Evolutionary conservation across 176 grass and related monocot species (phyloP).

Genomic region (Rhynchospora breviuscula): DNA sequence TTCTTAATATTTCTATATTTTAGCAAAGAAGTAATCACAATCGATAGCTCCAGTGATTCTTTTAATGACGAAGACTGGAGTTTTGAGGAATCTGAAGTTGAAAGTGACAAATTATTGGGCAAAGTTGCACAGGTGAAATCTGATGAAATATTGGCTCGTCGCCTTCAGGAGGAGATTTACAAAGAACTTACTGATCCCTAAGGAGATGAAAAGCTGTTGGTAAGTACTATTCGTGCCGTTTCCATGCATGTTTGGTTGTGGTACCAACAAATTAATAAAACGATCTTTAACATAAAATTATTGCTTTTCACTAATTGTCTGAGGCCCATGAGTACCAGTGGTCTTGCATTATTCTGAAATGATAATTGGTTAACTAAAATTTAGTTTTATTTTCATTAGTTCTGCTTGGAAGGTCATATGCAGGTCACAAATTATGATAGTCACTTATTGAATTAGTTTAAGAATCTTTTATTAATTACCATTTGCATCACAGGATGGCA

Average conservation of each 20-base stretch:
- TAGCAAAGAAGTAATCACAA: not conserved
- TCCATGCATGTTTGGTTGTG: not conserved
- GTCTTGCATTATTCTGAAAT: no score
- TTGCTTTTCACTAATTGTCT: not conserved
- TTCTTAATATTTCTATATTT: not conserved
- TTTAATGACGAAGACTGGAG: constrained; percentile 8
- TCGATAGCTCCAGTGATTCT: not conserved
- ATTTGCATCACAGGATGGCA: no score
- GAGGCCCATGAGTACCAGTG: not conserved
- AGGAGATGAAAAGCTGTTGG: not conserved
- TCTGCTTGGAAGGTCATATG: no score
- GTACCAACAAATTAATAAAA: not conserved
- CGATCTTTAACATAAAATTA: not conserved
- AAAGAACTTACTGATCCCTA: not conserved
- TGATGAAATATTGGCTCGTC: constrained; percentile 53
- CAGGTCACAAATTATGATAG: no score
- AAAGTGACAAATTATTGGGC: constrained; percentile 37
- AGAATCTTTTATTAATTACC: constrained; percentile 9
- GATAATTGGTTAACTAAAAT: no score
- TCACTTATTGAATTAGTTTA: no score
- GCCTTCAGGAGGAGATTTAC: constrained; percentile 57
- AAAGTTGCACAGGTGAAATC: constrained; percentile 48
- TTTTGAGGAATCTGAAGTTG: constrained; percentile 26
- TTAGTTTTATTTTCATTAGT: no score
- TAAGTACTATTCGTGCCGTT: not conserved